Evolutionary conservation across 176 grass and related monocot species (phyloP), one percentile per base, ranked within the genome.

Genomic region (Ensete ventricosum): DNA sequence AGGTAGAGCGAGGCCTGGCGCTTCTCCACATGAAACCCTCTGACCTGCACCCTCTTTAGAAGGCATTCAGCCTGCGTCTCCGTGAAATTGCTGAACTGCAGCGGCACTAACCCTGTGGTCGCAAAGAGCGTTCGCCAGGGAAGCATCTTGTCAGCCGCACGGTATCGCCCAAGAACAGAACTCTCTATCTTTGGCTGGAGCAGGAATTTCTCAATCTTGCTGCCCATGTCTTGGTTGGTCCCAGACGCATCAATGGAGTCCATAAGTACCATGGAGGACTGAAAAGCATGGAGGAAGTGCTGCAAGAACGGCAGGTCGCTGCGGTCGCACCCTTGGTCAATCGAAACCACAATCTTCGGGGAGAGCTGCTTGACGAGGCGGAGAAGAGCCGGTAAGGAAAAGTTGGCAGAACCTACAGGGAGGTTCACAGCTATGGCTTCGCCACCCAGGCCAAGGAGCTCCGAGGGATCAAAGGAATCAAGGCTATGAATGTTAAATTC

Each of bases 1-100:
- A 74, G 73, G 53, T 8, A 27, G 17, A 74, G 73, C 8, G 73
- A 58, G 6, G 53, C 21, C 9, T 74, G 53, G 54, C 73, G 73
- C 73, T 74, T 74, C 73, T 74, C 73, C 73, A 74, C 53, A 55
- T 74, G 72, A 26, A 74, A 74, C 13, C 72, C 72, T 24, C 72
- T 74, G 19, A 58, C 72, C 52, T 57, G 72, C 20, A 74, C 72
- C n/a, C 72, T 74, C 53, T 74, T 74, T 21, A 74, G 24, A 55
- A 74, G 73, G 53, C 73, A 74, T 12, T 74, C 73, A 16, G 73
- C 73, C 54, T 74, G 73, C 3, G 73, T 58, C 73, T 74, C 73
- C 24, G 54, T 19, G 73, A 74, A 74, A 29, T 34, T 74, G 26
- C 73, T 74, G 54, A 74, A 58, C 13, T 74, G 73, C 1, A 74